Base-by-base conservation (phyloP, 345 rosid species). In the Zanthoxylum bungeanum region DNA sequence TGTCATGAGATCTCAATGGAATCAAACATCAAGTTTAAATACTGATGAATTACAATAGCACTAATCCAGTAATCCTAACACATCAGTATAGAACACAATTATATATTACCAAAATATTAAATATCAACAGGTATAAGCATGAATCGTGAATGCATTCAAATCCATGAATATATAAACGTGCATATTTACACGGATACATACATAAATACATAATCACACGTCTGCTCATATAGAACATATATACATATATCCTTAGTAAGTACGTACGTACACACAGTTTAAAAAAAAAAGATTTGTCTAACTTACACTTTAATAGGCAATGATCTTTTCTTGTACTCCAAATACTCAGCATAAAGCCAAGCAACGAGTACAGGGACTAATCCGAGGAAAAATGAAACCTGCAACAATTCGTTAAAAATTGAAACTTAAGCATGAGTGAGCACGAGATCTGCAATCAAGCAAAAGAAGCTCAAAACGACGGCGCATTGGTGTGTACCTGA, bases 321-420 rank as follows among this genome's bases (percentile, higher is more conserved):
- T 1, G 79, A 76, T 3, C 76, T 85, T 68, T 84, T 95, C 63
- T 67, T 73, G 76, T 83, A 83, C 83, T 91, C 93, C 64, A 95
- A 78, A 76, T 83, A 84, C 82, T 95, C 99, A 0, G 98, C 69
- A 75, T 95, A 91, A 63, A 95, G 82, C 98, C 97, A 95, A 12
- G 93, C 92, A 1, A 66, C 75, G 49, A 92, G 60, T 34, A 91
- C 77, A 21, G 97, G 89, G 24, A 95, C 80, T 30, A 89, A 64
- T 61, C 97, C 99, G 0, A 92, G 75, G 61, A 89, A 77, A 80
- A 89, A 88, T 39, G 98, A 88, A 47, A 91, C 88, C 99, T 95
- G 84, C 67, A 73, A 83, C 69, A 75, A 68, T 69, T 67, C 9
- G 22, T 58, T 2, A 28, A 52, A 55, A 7, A 46, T 22, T 62